These are phyloP conservation scores for Rhododendron ferrugineum DNA, from an alignment of 148 eudicot genomes.

Conservation along the genomic window DNA sequence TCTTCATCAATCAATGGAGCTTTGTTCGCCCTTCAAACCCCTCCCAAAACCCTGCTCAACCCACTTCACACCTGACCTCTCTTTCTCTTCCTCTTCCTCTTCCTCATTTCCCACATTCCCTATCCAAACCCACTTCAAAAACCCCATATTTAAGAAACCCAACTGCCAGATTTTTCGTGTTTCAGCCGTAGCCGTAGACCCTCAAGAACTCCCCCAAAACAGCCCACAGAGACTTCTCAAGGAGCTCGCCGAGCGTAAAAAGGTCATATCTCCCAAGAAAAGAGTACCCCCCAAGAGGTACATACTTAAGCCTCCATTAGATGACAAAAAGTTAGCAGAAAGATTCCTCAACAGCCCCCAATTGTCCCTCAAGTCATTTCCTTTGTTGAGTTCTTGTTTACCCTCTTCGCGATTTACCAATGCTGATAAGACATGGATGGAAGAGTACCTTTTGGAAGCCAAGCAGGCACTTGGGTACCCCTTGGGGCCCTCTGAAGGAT, in stretches of 20 bases:
- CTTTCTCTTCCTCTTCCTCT: conserved; percentile 39
- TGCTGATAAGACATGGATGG: conserved; percentile 76
- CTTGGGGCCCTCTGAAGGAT: conserved; percentile 57
- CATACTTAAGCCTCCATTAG: conserved; percentile 90
- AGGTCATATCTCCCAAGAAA: conserved; percentile 54
- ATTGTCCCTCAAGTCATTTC: conserved; percentile 72
- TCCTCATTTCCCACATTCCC: conserved; percentile 37
- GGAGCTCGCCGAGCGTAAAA: conserved; percentile 76
- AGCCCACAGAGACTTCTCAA: conserved; percentile 83
- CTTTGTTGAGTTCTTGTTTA: conserved; percentile 83
- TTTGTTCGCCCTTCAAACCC: conserved; percentile 63
- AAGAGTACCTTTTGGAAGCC: conserved; percentile 82
- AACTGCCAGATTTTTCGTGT: conserved; percentile 19
- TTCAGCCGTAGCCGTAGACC: conserved; percentile 48
- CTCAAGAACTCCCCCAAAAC: conserved; percentile 60
- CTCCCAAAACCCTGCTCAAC: conserved; percentile 21
- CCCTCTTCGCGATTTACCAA: conserved; percentile 58
- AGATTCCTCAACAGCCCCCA: conserved; percentile 88
- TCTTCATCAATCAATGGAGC: conserved; percentile 56
- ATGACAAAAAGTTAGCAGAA: conserved; percentile 64
- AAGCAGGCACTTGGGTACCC: conserved; percentile 95
- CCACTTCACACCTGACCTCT: conserved; percentile 26
- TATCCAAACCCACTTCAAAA: conserved; percentile 30
- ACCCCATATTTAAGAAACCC: conserved; percentile 16
- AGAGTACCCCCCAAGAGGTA: conserved; percentile 63